Evolutionary conservation across 768 basidiomycete species (phyloP), one percentile per base, ranked within the genome.

Genomic region (Kwoniella shandongensis): DNA sequence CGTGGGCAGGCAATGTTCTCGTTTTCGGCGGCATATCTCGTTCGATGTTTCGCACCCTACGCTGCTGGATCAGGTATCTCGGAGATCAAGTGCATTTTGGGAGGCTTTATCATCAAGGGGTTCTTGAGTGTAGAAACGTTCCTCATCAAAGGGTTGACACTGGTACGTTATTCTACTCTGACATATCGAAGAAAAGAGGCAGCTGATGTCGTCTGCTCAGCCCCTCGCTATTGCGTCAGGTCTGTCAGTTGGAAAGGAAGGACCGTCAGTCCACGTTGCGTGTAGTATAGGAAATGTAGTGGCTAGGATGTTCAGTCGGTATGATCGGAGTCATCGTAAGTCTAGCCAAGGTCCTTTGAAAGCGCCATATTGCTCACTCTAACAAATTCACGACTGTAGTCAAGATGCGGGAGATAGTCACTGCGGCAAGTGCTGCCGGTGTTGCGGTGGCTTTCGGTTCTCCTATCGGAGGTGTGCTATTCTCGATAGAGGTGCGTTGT

Each of bases 391-490:
- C 2, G 13, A 41, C 18, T 47, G 29, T 59, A 81, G 80, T 76
- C 48, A 80, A 80, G 59, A 81, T 81, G 80, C 82, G 92, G 50
- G 94, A 99, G 72, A 86, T 98, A 40, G 79, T 97, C 25, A 92
- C 91, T 0, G 94, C 96, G 6, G 88, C 92, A 0, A 96, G 91
- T 73, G 96, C 96, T 7, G 94, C 96, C 3, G 96, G 96, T 6
- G 96, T 99, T 0, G 96, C 94, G 1, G 96, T 98, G 23, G 96
- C 96, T 20, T 99, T 99, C 73, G 96, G 94, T 59, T 89, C 93
- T 1, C 96, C 96, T 0, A 98, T 99, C 38, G 96, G 93, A 15
- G 96, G 96, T 11, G 96, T 99, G 0, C 74, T 99, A 18, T 99
- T 99, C 72, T 94, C 94, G 15, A 92, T 99, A 62, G 96, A 99